Evolutionary conservation across 257 asterid genomes (phyloP).

Genomic region (Primulina huaijiensis): DNA sequence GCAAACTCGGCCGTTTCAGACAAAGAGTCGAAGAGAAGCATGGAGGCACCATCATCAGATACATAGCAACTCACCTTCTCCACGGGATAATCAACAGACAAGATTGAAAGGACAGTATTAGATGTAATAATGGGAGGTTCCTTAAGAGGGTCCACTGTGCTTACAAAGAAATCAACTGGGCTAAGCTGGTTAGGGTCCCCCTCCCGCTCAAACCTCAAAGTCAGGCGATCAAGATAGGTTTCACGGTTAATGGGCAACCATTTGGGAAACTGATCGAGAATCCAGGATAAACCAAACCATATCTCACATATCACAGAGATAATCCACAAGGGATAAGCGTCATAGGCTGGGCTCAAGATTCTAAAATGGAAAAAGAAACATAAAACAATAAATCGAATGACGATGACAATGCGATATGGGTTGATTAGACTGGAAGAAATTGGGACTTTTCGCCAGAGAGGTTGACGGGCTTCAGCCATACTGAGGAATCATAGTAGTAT

Average conservation of each 20-base stretch:
- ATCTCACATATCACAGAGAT: conserved; percentile 82
- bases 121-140: conserved; percentile 89
- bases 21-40: conserved; percentile 72
- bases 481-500: conserved; percentile 29
- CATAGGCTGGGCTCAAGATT: conserved; percentile 62
- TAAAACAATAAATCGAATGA: conserved; percentile 56
- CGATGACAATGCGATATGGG: conserved; percentile 76
- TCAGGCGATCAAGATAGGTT: conserved; percentile 75
- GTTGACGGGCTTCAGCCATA: conserved; percentile 81
- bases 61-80: conserved; percentile 80
- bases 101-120: conserved; percentile 70
- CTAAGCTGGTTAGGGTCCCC: conserved; percentile 51
- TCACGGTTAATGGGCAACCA: conserved; percentile 79
- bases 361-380: conserved; percentile 79
- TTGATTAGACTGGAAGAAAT: conserved; percentile 66
- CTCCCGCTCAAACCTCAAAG: conserved; percentile 70
- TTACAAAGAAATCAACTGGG: conserved; percentile 68
- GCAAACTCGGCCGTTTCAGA: conserved; percentile 79
- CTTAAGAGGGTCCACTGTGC: conserved; percentile 77
- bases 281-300: conserved; percentile 87
- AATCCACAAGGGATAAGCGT: conserved; percentile 74
- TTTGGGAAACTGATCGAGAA: conserved; percentile 86
- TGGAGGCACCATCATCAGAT: conserved; percentile 89
- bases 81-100: conserved; percentile 75
- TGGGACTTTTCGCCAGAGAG: conserved; percentile 82